phyloP scores from a whole-genome alignment of 495 filamentous ascomycete species.

The Daldinia childiae region DNA sequence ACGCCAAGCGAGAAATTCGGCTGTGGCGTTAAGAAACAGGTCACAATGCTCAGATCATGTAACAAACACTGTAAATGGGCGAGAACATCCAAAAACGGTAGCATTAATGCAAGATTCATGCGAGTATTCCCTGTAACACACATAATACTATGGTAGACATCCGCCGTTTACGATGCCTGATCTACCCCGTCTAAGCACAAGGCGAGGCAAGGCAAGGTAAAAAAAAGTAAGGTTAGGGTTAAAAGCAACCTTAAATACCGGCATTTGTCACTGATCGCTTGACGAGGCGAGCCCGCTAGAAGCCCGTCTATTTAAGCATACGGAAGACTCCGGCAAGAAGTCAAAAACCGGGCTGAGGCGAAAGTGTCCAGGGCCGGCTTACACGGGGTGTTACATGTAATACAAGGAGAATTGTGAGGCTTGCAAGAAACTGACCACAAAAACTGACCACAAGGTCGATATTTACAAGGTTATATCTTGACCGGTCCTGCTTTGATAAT shows the following conservation, averaged over 20 bases:
- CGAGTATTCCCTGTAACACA: neutral
- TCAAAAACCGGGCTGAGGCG: slow-evolving; percentile 6
- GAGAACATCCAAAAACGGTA: slow-evolving; percentile 14
- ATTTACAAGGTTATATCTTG: slow-evolving; percentile 7
- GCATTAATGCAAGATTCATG: slow-evolving; percentile 21
- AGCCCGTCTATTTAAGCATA: slow-evolving; percentile 12
- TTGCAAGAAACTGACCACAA: neutral
- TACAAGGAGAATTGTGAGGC: slow-evolving; percentile 10
- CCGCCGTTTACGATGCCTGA: slow-evolving; percentile 2
- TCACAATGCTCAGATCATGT: slow-evolving; percentile 17
- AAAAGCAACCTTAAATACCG: slow-evolving; percentile 24
- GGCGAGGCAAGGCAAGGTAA: neutral
- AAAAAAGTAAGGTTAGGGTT: slow-evolving; percentile 15
- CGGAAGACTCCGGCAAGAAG: slow-evolving; percentile 21
- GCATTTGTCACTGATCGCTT: slow-evolving; percentile 19
- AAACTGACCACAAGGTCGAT: neutral
- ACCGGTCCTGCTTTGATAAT: slow-evolving; percentile 5
- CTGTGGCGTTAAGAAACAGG: slow-evolving; percentile 20
- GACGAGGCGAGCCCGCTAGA: neutral
- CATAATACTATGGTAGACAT: slow-evolving; percentile 4
- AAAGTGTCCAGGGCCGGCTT: slow-evolving; percentile 11
- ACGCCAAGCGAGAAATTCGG: slow-evolving; percentile 16
- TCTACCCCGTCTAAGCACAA: neutral
- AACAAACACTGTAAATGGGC: slow-evolving; percentile 16
- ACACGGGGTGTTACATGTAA: slow-evolving; percentile 21